Base-by-base conservation (phyloP, 2,329 filamentous ascomycete genomes). In the Mycosphaerella sp. region DNA sequence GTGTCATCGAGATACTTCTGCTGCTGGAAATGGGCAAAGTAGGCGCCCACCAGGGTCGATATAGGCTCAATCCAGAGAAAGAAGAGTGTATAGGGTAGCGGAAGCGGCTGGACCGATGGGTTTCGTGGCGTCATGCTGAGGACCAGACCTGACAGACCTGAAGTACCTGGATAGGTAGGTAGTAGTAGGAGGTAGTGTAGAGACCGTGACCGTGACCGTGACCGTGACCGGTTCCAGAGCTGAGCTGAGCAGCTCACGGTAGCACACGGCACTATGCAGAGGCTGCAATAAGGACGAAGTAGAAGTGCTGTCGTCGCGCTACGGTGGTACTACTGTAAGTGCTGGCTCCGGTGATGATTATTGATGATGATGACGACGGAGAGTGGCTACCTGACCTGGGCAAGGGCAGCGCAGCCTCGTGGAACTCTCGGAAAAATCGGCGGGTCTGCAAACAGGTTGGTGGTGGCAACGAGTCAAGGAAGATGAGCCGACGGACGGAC, bases 1-100 rank as follows among this genome's bases (percentile, higher is more conserved):
- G 34, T 38, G 34, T 38, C 34, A 38, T 72, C 57, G 32, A 91
- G 80, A 70, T 90, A 91, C 21, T 69, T 70, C 23, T 68, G 59
- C 50, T 78, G 79, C 51, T 71, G 67, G 64, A 76, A 76, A 62
- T 74, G 72, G 48, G 80, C 79, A 64, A 74, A 77, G 66, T 77
- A 74, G 55, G 79, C 78, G 29, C 80, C 80, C 2, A 74, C 66
- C 6, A 80, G 66, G 45, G 79, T 78, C 49, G 76, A 76, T 55
- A 79, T 52, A 17, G 80, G 80, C 70, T 92, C 87, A 64, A 91
- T 74, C 66, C 84, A 77, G 58, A 90, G 81, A 73, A 91, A 91
- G 75, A 91, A 89, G 66, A 84, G 62, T 54, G 80, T 79, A 73
- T 91, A 91, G 58, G 76, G 61, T 36, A 78, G 62, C 21, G 85